phyloP scores from a whole-genome alignment of 768 basidiomycete genomes.

The Amanita jacksonii region DNA sequence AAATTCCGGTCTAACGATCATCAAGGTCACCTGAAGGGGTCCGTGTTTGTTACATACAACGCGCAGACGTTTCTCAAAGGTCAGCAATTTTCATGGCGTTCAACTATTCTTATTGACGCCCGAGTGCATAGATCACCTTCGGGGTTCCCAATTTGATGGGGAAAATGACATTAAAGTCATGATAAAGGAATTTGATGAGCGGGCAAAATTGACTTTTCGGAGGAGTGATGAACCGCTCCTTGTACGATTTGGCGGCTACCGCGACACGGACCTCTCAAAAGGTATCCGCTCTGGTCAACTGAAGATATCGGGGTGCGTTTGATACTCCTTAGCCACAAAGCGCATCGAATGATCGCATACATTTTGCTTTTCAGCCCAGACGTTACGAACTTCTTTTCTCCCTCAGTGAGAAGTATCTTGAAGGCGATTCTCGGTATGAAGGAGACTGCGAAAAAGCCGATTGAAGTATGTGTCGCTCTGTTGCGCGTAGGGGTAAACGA shows the following conservation, averaged over 20 bases:
- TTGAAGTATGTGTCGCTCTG: not conserved
- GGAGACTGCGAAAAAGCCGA: not conserved
- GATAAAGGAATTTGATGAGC: slow-evolving; percentile 27
- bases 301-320: slow-evolving; percentile 21
- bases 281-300: slow-evolving; percentile 31
- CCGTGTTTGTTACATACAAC: slow-evolving; percentile 29
- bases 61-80: slow-evolving; percentile 24
- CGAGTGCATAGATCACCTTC: slow-evolving; percentile 21
- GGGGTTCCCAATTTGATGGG: slow-evolving; percentile 22
- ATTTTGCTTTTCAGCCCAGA: slow-evolving; percentile 7
- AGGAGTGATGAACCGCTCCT: slow-evolving; percentile 24
- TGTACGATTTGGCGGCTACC: slow-evolving; percentile 30
- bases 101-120: not conserved
- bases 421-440: slow-evolving; percentile 6
- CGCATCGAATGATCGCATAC: not conserved
- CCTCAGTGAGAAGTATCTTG: slow-evolving; percentile 11
- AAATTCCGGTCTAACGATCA: not conserved
- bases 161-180: slow-evolving; percentile 27
- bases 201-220: slow-evolving; percentile 30
- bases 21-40: slow-evolving; percentile 30
- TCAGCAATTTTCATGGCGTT: slow-evolving; percentile 10
- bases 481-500: not conserved
- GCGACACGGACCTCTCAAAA: slow-evolving; percentile 25
- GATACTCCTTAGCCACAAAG: not conserved
- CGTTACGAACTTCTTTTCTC: slow-evolving; percentile 15